Evolutionary conservation across 164 flowering plant species (phyloP), one percentile per base, ranked within the genome.

Genomic region (Chloranthus sessilifolius): DNA sequence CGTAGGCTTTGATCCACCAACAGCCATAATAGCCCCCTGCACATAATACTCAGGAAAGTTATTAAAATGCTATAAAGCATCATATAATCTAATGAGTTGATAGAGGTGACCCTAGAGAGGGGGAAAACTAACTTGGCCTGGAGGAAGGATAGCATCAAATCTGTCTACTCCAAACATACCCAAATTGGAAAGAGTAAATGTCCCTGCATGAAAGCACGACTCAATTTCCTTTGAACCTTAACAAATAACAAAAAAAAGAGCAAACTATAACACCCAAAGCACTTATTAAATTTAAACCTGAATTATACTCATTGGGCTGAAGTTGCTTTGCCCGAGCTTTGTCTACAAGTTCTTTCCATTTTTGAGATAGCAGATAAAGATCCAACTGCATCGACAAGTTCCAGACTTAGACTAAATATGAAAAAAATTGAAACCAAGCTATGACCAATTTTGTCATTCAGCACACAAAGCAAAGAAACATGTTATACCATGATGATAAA

Each of bases 111-210:
- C 52, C 8, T 4, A 40, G 15, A 38, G 12, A 28, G n/a, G n/a
- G n/a, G n/a, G 5, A 31, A 30, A 21, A 57, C 74, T 62, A 46
- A 84, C 98, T 78, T 90, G 98, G 69, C 98, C 98, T 10, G 98
- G 96, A 34, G 98, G 98, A 62, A 91, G 96, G 60, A 90, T 87
- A 16, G 97, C 97, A 76, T 90, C 97, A 70, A 90, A 90, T 52
- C 87, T 80, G 63, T 88, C 98, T 52, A 91, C 98, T 63, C 98
- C 96, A 74, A 91, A 91, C 98, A 91, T 91, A 43, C 96, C 98
- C 74, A 91, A 69, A 69, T 91, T 91, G 60, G 98, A 91, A 7
- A 88, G 59, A 34, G 98, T 91, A 67, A 91, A 91, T 14, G 95
- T 88, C 20, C 96, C 98, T 91, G 69, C 53, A 70, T 4, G 20